phyloP scores from a whole-genome alignment of 2,329 filamentous ascomycete genomes.

The Ophiostoma quercus region DNA sequence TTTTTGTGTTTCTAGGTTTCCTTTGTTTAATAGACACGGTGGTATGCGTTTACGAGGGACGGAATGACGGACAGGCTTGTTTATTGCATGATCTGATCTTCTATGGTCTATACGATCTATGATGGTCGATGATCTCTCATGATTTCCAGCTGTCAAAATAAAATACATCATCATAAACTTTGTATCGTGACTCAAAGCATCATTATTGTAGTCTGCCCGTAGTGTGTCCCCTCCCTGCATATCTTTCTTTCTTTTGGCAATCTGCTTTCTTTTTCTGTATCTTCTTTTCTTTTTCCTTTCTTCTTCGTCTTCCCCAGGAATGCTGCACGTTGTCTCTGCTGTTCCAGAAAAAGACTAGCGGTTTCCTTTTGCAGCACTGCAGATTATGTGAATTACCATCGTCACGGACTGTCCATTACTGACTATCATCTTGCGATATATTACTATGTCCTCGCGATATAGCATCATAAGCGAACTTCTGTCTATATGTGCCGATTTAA shows the following conservation, averaged over 20 bases:
- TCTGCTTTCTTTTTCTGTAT: neutral
- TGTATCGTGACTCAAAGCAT: neutral
- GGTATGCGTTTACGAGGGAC: conserved; percentile 8
- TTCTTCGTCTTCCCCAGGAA: conserved; percentile 15
- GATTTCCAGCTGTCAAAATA: neutral
- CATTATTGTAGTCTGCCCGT: neutral
- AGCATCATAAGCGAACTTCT: no score
- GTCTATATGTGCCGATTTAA: no score
- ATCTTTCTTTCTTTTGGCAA: conserved; percentile 1
- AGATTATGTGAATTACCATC: no score
- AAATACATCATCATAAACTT: neutral
- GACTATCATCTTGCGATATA: no score
- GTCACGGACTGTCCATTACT: no score
- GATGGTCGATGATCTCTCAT: neutral
- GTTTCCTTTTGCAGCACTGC: neutral
- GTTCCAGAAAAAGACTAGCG: conserved; percentile 8
- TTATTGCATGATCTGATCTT: neutral
- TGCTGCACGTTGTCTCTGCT: conserved; percentile 21
- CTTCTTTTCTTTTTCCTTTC: conserved; percentile 15
- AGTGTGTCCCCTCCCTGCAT: neutral
- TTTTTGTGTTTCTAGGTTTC: neutral
- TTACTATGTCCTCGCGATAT: no score
- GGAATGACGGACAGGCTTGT: neutral
- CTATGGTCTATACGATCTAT: neutral
- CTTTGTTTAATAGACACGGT: conserved; percentile 6